Conservation (phyloP, 106 monocot genomes). For the Chionographis japonica region DNA sequence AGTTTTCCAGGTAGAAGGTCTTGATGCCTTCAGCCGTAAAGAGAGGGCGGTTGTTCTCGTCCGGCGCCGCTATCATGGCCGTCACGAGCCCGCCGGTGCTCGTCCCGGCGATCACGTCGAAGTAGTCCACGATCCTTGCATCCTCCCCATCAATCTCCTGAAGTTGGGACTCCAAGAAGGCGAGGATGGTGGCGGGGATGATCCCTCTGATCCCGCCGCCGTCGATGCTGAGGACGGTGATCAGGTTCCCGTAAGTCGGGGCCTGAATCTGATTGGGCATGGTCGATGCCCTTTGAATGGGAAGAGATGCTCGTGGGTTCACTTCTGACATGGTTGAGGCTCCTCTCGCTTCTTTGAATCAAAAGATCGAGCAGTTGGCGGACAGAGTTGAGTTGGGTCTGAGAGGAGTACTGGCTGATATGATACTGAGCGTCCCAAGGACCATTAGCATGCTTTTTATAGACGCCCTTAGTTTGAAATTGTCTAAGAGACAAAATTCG, state of each 20-base stretch:
- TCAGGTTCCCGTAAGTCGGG: conserved; percentile 26
- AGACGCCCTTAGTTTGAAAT: too few species aligned
- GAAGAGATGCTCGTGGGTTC: too few species aligned
- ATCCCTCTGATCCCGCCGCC: conserved; percentile 58
- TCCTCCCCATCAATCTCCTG: conserved; percentile 58
- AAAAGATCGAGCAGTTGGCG: too few species aligned
- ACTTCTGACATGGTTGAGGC: too few species aligned
- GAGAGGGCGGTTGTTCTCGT: conserved; percentile 32
- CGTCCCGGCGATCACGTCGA: conserved; percentile 61
- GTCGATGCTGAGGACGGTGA: conserved; percentile 51
- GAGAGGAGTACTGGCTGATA: too few species aligned
- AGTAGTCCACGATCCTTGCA: conserved; percentile 53
- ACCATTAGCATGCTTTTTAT: too few species aligned
- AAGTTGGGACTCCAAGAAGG: conserved; percentile 42
- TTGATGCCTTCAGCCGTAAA: conserved; percentile 46
- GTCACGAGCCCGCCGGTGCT: conserved; percentile 53
- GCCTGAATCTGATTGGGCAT: too few species aligned
- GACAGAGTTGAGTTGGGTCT: too few species aligned
- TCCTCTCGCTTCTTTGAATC: too few species aligned
- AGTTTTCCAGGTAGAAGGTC: conserved; percentile 36
- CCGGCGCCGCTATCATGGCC: conserved; percentile 52
- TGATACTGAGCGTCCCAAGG: too few species aligned
- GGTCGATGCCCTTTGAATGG: too few species aligned
- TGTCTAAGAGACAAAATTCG: too few species aligned
- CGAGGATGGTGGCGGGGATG: conserved; percentile 41